phyloP scores from a whole-genome alignment of 176 grass and related monocot genomes.

The Secale cereale region DNA sequence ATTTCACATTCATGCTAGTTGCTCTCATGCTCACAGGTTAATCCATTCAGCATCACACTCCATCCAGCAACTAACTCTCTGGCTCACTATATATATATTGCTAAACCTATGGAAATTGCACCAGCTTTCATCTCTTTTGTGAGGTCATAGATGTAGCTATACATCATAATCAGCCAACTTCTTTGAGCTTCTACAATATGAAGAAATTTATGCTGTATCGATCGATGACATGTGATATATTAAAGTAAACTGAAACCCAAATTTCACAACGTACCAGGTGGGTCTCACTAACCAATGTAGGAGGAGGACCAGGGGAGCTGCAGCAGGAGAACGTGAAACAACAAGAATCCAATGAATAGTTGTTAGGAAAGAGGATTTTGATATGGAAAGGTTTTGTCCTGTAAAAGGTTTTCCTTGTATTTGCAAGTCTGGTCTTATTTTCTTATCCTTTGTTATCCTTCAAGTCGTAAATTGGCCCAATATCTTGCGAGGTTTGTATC shows the following conservation, averaged over 20 bases:
- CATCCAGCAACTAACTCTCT: background rate
- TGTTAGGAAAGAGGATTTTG: too few relatives aligned
- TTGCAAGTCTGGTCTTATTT: too few relatives aligned
- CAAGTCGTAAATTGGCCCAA: too few relatives aligned
- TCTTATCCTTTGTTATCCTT: too few relatives aligned
- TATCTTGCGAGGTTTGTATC: too few relatives aligned
- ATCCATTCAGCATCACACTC: background rate
- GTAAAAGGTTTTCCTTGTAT: too few relatives aligned
- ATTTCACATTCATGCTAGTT: background rate
- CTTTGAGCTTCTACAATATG: background rate
- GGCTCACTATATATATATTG: background rate
- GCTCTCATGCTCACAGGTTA: background rate
- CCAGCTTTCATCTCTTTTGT: background rate
- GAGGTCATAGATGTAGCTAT: background rate
- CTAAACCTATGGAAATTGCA: background rate
- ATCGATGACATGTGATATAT: background rate
- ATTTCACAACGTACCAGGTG: background rate
- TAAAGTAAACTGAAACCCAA: background rate
- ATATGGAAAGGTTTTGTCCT: too few relatives aligned
- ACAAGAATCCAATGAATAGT: too few relatives aligned
- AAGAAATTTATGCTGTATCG: background rate
- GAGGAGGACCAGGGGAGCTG: too few relatives aligned
- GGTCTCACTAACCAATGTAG: too few relatives aligned
- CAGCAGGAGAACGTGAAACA: too few relatives aligned
- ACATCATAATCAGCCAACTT: background rate